Percentiles rank a stretch among this genome's conserved stretches.
phyloP scores from a whole-genome alignment of 305 asterid genomes.

The Fraxinus ornus region DNA sequence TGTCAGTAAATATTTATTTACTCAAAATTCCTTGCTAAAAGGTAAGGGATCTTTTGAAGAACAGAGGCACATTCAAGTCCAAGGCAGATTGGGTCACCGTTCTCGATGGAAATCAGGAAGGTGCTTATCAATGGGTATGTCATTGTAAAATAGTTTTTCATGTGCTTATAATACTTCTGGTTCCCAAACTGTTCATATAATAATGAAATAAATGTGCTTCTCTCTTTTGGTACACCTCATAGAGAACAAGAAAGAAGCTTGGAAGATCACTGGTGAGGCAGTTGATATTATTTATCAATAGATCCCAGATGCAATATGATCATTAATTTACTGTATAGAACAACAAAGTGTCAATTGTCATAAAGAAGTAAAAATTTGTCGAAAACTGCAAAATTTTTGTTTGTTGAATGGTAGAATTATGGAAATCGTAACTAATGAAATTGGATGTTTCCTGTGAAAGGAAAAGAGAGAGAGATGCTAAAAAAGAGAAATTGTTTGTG shows the following conservation, averaged over 20 bases:
- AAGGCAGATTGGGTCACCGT: slow-evolving; percentile 65
- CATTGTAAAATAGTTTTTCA: slow-evolving; percentile 13
- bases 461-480: background rate
- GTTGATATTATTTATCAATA: background rate
- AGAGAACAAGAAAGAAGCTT: background rate
- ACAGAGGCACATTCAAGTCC: slow-evolving; percentile 52
- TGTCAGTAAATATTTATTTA: slow-evolving; percentile 15
- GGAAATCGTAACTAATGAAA: background rate
- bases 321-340: background rate
- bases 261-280: background rate
- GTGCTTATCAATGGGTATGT: slow-evolving; percentile 78
- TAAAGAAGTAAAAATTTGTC: background rate
- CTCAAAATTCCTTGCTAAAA: slow-evolving; percentile 24
- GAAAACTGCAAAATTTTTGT: background rate
- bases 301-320: background rate
- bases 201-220: background rate
- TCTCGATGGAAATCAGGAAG: slow-evolving; percentile 76
- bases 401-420: background rate
- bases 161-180: slow-evolving; percentile 3
- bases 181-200: background rate
- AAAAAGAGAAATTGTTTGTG: background rate
- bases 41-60: slow-evolving; percentile 66
- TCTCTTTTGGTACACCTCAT: background rate
- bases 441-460: background rate
- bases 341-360: background rate